phyloP scores from a whole-genome alignment of 148 eudicot species.

The Rhododendron henanense region DNA sequence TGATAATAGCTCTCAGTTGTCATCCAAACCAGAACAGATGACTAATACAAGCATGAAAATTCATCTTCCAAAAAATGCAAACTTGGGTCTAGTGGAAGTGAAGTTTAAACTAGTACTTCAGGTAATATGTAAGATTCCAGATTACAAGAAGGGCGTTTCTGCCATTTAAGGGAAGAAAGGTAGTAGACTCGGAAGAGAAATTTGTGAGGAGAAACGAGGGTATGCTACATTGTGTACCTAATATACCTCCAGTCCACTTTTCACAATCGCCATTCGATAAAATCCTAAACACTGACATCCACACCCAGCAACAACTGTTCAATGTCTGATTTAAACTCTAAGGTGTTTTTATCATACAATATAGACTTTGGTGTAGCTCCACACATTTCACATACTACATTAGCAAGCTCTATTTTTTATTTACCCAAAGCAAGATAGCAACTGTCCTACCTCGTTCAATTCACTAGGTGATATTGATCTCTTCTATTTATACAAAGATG shows the following conservation, averaged over 20 bases:
- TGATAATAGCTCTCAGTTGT: slow-evolving; percentile 1
- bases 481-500: neutral
- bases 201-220: neutral
- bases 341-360: neutral
- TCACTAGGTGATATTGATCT: neutral
- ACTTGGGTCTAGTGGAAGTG: neutral
- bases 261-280: neutral
- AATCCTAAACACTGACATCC: neutral
- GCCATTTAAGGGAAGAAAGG: neutral
- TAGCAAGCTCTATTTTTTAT: neutral
- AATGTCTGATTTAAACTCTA: neutral
- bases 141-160: neutral
- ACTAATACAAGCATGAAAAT: neutral
- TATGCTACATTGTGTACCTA: neutral
- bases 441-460: neutral
- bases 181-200: neutral
- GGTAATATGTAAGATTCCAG: neutral
- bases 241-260: neutral
- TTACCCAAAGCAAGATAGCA: neutral
- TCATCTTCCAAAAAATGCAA: neutral
- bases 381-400: neutral
- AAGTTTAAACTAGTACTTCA: neutral
- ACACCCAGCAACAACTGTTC: neutral
- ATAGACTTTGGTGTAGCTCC: neutral
- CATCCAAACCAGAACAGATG: neutral